Percentiles rank a stretch among this genome's conserved stretches.
Evolutionary conservation across 2,329 filamentous ascomycete species (phyloP).

Genomic region (Coniochaeta prunicola): DNA sequence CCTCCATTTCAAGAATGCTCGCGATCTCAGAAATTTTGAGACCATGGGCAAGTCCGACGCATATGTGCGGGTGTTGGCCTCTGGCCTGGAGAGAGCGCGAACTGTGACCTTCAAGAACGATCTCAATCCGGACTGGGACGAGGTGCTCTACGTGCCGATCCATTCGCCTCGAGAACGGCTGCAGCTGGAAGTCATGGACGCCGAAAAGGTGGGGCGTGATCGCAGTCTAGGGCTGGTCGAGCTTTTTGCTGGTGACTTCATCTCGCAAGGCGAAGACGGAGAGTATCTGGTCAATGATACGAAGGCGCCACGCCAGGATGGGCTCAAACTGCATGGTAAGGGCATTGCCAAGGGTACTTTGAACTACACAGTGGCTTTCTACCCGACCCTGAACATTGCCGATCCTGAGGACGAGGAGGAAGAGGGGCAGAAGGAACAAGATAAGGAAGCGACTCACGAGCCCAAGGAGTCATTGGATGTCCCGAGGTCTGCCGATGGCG

Average conservation of each 20-base stretch:
- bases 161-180: conserved; percentile 80
- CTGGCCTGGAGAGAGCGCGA: conserved; percentile 81
- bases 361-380: conserved; percentile 81
- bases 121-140: conserved; percentile 90
- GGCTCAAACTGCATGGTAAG: conserved; percentile 67
- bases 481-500: conserved; percentile 21
- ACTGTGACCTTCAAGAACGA: conserved; percentile 97
- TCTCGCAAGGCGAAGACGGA: conserved; percentile 69
- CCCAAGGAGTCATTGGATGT: conserved; percentile 22
- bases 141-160: conserved; percentile 88
- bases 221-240: conserved; percentile 79
- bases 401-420: conserved; percentile 83
- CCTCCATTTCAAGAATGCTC: conserved; percentile 80
- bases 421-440: conserved; percentile 52
- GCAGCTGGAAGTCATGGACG: conserved; percentile 90
- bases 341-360: conserved; percentile 71
- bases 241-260: conserved; percentile 68
- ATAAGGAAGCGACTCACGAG: conserved; percentile 16
- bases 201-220: conserved; percentile 87
- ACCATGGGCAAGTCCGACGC: conserved; percentile 96
- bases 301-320: conserved; percentile 59
- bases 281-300: conserved; percentile 74
- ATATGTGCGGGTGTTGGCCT: conserved; percentile 81
- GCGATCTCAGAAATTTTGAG: conserved; percentile 83
- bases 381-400: conserved; percentile 76